These are phyloP conservation scores for Backusella circina DNA, from an alignment of 192 early-diverging fungal genomes.

Conservation along the genomic window DNA sequence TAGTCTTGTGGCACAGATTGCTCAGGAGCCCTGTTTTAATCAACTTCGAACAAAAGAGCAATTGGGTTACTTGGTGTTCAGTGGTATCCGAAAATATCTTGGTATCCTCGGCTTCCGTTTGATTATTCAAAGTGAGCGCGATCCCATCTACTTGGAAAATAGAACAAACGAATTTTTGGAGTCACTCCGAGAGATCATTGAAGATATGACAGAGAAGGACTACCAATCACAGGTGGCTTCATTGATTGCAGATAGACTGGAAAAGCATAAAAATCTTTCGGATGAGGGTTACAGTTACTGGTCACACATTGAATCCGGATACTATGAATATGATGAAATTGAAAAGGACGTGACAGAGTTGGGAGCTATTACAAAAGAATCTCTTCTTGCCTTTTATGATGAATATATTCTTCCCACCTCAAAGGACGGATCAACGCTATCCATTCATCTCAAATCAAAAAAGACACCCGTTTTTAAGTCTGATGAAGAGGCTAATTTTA, in stretches of 20 bases:
- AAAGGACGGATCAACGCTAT: slow-evolving; percentile 34
- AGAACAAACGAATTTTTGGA: slow-evolving; percentile 71
- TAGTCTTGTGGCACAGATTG: slow-evolving; percentile 69
- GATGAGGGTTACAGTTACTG: slow-evolving; percentile 69
- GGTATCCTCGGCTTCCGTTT: slow-evolving; percentile 64
- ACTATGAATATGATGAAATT: slow-evolving; percentile 48
- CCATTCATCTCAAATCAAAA: slow-evolving; percentile 43
- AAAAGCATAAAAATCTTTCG: slow-evolving; percentile 73
- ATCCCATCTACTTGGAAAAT: slow-evolving; percentile 70
- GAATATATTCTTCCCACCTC: slow-evolving; percentile 49
- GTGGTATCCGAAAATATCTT: slow-evolving; percentile 46
- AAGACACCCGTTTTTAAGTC: not conserved
- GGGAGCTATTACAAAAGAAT: slow-evolving; percentile 35
- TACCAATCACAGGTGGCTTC: slow-evolving; percentile 66
- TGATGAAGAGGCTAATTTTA: not conserved
- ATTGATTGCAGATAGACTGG: slow-evolving; percentile 56
- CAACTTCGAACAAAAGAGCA: slow-evolving; percentile 86
- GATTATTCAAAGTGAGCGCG: slow-evolving; percentile 80
- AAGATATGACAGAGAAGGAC: slow-evolving; percentile 59
- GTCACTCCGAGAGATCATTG: slow-evolving; percentile 29
- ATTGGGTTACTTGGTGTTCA: slow-evolving; percentile 65
- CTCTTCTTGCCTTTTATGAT: slow-evolving; percentile 56
- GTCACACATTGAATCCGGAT: slow-evolving; percentile 61
- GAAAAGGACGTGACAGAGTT: slow-evolving; percentile 33
- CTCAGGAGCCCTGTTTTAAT: slow-evolving; percentile 84